phyloP scores from a whole-genome alignment of 2,329 filamentous ascomycete species.

The Penicillium expansum region DNA sequence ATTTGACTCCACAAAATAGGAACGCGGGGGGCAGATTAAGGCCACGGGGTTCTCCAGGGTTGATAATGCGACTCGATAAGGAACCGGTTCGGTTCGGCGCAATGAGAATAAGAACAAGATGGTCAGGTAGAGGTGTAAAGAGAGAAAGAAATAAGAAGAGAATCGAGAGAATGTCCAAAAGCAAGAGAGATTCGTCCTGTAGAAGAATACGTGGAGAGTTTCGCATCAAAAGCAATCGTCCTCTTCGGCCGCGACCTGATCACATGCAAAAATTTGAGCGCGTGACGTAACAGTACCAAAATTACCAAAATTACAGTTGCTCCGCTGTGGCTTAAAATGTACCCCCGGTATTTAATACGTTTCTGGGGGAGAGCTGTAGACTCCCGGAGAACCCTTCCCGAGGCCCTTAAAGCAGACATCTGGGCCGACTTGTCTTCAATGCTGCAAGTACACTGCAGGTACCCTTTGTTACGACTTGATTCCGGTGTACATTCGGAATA shows the following conservation, averaged over 20 bases:
- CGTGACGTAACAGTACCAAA: constrained; percentile 38
- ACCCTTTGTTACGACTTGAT: background rate
- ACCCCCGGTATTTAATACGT: constrained; percentile 10
- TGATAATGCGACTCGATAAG: constrained; percentile 14
- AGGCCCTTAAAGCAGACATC: background rate
- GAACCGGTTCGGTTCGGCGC: background rate
- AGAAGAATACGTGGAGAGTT: background rate
- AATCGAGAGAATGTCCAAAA: constrained; percentile 7
- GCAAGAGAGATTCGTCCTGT: constrained; percentile 18
- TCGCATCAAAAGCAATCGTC: constrained; percentile 19
- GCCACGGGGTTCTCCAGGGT: constrained; percentile 1
- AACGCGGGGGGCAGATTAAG: constrained; percentile 9
- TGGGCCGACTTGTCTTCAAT: background rate
- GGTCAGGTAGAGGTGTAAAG: background rate
- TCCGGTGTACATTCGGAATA: background rate
- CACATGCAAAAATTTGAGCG: constrained; percentile 40
- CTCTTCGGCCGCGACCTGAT: constrained; percentile 25
- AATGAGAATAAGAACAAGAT: constrained; percentile 4
- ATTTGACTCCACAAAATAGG: constrained; percentile 9
- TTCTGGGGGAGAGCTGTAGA: constrained; percentile 11
- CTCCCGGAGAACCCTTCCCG: constrained; percentile 3
- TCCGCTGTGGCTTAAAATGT: background rate
- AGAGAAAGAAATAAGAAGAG: constrained; percentile 3
- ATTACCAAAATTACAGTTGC: constrained; percentile 16
- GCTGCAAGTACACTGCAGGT: background rate